Evolutionary conservation across 805 yeast species (phyloP).

Genomic region (Saccharomycopsis oosterbeekiorum): DNA sequence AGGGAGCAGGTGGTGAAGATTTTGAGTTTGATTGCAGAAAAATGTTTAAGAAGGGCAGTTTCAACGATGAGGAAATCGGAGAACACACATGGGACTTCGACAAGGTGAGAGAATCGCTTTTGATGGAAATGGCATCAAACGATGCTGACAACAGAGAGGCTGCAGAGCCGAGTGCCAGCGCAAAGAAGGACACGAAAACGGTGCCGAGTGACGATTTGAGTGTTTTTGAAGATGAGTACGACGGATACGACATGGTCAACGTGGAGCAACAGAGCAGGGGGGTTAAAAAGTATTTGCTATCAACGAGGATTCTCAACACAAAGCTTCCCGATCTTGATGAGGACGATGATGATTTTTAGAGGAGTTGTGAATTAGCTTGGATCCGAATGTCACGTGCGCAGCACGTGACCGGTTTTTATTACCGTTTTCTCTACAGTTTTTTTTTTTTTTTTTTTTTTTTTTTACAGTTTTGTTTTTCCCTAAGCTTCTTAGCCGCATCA

Average conservation of each 20-base stretch:
- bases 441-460: background rate
- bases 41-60: conserved; percentile 5
- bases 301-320: conserved; percentile 8
- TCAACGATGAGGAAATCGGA: background rate
- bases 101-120: background rate
- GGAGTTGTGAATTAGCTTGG: no score
- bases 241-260: background rate
- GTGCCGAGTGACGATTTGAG: background rate
- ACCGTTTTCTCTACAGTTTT: no score
- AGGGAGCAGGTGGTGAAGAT: background rate
- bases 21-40: conserved; percentile 2
- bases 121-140: background rate
- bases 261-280: background rate
- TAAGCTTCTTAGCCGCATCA: no score
- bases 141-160: background rate
- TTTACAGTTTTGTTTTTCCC: no score
- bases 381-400: background rate
- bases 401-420: background rate
- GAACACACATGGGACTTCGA: background rate
- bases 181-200: background rate
- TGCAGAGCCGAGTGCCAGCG: background rate
- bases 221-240: background rate
- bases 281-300: conserved; percentile 8
- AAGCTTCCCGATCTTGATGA: conserved; percentile 12
- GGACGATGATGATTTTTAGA: conserved; percentile 11